Base-by-base conservation (phyloP, 805 yeast genomes). In the Monosporozyma unispora region DNA sequence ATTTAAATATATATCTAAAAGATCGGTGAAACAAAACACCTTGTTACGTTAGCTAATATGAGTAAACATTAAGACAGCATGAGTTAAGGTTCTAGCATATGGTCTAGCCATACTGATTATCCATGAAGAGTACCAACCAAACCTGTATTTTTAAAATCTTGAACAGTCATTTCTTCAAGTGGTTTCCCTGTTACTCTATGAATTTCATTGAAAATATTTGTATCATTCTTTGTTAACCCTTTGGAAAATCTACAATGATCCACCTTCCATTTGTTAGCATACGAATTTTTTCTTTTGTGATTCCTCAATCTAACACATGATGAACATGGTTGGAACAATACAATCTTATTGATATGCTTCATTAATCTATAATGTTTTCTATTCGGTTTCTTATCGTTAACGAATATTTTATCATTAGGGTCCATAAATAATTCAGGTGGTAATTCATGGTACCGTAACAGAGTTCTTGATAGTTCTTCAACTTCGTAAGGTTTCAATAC, bases 201-300 rank as follows among this genome's bases (percentile, higher is more conserved):
- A 49, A 46, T 22, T 40, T 41, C 38, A 29, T 39, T 46, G 12
- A 46, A 46, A 6, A 46, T 18, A 47, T 69, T 62, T 12, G 79
- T 77, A 57, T 80, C 86, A 54, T 78, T 79, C 60, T 81, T 78
- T 7, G 85, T 81, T 59, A 78, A 78, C 3, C 87, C 88, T 59
- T 78, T 81, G 33, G 83, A 75, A 57, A 81, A 82, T 14, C 37
- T 43, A 29, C 52, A 52, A n/a, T 35, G 37, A 31, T 45, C 27
- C 4, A 35, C 23, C 16, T 19, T 39, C 42, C 42, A 39, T 39
- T 39, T 29, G 18, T 45, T 18, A 4, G 29, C 37, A 33, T 41
- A 18, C 16, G 21, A 21, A 28, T 29, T 18, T 18, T 23, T 38
- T 35, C 42, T 45, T 43, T 43, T 31, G 23, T 47, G 55, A 35